phyloP scores from a whole-genome alignment of 2,329 filamentous ascomycete species.

The Arthroderma sp. region DNA sequence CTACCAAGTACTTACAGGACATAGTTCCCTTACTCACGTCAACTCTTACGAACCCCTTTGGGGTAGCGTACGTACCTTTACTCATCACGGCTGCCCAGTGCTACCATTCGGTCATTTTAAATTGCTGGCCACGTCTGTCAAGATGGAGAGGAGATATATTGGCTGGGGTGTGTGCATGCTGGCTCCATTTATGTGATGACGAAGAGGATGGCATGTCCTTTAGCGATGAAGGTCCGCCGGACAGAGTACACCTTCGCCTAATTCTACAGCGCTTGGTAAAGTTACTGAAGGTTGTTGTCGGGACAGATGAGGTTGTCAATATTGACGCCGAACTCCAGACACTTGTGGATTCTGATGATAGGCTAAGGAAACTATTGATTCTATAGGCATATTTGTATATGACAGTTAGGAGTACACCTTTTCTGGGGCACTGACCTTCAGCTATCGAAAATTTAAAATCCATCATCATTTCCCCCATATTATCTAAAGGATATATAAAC shows the following conservation, averaged over 20 bases:
- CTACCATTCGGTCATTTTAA: conserved; percentile 47
- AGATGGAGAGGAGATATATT: conserved; percentile 53
- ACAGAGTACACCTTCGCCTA: not conserved
- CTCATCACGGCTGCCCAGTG: conserved; percentile 43
- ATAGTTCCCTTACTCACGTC: conserved; percentile 55
- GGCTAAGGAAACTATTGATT: conserved; percentile 21
- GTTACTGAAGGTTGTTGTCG: conserved; percentile 22
- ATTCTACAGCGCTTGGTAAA: conserved; percentile 9
- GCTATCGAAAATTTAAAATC: too few relatives aligned
- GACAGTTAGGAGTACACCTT: not conserved
- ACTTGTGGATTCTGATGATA: conserved; percentile 27
- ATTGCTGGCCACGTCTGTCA: conserved; percentile 57
- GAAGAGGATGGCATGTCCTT: conserved; percentile 13
- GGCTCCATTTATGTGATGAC: conserved; percentile 43
- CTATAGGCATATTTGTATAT: not conserved
- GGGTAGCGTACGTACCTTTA: conserved; percentile 42
- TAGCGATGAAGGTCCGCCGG: not conserved
- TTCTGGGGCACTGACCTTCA: not conserved
- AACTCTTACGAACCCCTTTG: conserved; percentile 59
- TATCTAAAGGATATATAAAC: too few relatives aligned
- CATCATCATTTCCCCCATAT: too few relatives aligned
- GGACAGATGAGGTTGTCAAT: conserved; percentile 16
- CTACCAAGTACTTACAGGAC: conserved; percentile 40
- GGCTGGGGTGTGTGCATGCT: conserved; percentile 50
- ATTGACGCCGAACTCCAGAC: conserved; percentile 26